Evolutionary conservation across 1,284 basidiomycete genomes (phyloP).

Genomic region (Grifola frondosa): DNA sequence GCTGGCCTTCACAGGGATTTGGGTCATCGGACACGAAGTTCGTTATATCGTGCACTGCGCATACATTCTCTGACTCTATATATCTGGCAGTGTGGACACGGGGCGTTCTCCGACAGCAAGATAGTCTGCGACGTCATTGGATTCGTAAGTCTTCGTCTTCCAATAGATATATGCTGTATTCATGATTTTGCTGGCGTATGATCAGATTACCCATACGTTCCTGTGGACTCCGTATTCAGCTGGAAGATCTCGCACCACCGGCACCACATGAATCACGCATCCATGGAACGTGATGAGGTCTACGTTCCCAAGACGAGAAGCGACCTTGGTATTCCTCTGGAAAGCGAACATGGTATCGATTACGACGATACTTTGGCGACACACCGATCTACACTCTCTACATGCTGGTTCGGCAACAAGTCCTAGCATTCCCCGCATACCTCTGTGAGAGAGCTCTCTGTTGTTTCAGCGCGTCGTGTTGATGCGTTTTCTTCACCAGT

Average conservation of each 20-base stretch:
- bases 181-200: too few species aligned
- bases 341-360: conserved; percentile 35
- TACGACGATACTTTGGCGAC: conserved; percentile 55
- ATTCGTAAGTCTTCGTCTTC: conserved; percentile 34
- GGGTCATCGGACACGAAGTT: conserved; percentile 60
- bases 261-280: conserved; percentile 35
- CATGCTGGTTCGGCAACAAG: conserved; percentile 57
- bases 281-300: conserved; percentile 57
- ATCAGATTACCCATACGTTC: conserved; percentile 27
- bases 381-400: conserved; percentile 56
- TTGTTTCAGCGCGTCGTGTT: background rate
- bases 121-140: conserved; percentile 38
- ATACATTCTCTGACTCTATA: too few species aligned
- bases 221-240: conserved; percentile 38
- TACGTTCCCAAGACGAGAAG: conserved; percentile 55
- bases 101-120: conserved; percentile 13
- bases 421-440: conserved; percentile 74
- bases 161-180: conserved; percentile 3
- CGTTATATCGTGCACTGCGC: background rate
- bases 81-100: conserved; percentile 4
- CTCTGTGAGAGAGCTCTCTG: conserved; percentile 41
- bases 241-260: conserved; percentile 40
- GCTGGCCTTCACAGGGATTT: conserved; percentile 56
- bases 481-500: conserved; percentile 34
- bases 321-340: conserved; percentile 46